Percentiles rank a stretch among this genome's conserved stretches.
These are phyloP conservation scores for Eremochloa ophiuroides DNA, from an alignment of 176 grass and related monocot species.

Conservation along the genomic window DNA sequence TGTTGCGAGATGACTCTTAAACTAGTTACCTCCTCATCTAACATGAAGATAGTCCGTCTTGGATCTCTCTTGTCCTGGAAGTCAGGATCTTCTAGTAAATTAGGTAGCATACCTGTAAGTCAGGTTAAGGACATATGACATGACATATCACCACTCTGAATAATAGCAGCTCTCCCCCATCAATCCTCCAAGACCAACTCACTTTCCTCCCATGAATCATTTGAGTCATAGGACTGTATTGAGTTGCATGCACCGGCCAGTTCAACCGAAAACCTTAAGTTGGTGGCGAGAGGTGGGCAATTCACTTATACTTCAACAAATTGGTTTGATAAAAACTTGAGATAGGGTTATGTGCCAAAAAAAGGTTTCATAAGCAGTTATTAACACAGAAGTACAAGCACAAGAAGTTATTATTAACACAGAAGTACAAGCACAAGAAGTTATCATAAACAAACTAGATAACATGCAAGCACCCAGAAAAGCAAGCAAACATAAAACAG, in stretches of 20 bases:
- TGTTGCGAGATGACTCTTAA: not conserved
- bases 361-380: too few relatives aligned
- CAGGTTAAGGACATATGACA: not conserved
- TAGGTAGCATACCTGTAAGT: conserved; percentile 43
- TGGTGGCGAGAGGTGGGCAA: too few relatives aligned
- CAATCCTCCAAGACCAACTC: not conserved
- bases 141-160: not conserved
- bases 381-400: not conserved
- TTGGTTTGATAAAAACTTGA: too few relatives aligned
- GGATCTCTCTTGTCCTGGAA: conserved; percentile 46
- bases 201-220: too few relatives aligned
- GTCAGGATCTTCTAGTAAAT: conserved; percentile 48
- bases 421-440: not conserved
- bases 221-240: too few relatives aligned
- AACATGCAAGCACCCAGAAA: not conserved
- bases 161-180: not conserved
- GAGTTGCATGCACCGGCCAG: too few relatives aligned
- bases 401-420: not conserved
- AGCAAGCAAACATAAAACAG: not conserved
- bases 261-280: too few relatives aligned
- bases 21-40: conserved; percentile 45
- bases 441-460: not conserved
- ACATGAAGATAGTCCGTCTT: conserved; percentile 43
- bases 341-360: too few relatives aligned
- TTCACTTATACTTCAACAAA: too few relatives aligned